Evolutionary conservation across 2,329 filamentous ascomycete species (phyloP).

Genomic region (Thielaviopsis punctulata): DNA sequence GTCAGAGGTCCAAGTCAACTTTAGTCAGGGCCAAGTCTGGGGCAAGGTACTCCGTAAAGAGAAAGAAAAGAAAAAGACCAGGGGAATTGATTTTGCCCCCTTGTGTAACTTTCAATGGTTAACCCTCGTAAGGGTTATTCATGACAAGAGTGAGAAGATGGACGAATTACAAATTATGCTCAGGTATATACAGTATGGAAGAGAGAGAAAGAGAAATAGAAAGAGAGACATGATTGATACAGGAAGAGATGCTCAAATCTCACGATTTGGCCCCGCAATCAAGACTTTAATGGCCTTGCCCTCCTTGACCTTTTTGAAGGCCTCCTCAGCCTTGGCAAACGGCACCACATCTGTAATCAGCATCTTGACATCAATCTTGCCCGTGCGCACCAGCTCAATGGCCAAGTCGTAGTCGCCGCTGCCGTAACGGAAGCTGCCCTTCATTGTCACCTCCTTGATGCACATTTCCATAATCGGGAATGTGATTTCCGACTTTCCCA

Average conservation of each 20-base stretch:
- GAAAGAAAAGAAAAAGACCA: no score
- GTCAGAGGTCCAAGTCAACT: no score
- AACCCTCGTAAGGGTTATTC: no score
- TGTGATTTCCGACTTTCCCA: constrained; percentile 73
- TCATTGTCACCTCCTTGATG: constrained; percentile 72
- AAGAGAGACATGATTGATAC: no score
- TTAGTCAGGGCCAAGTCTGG: no score
- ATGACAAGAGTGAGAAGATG: no score
- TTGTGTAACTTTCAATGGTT: no score
- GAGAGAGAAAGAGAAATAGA: no score
- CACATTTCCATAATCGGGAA: constrained; percentile 89
- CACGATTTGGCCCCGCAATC: constrained; percentile 50
- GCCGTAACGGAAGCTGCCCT: constrained; percentile 80
- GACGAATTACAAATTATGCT: no score
- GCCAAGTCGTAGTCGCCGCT: constrained; percentile 76
- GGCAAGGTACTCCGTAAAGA: no score
- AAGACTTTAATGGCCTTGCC: constrained; percentile 61
- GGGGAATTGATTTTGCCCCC: no score
- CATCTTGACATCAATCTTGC: constrained; percentile 64
- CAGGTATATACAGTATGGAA: no score
- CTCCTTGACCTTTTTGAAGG: constrained; percentile 71
- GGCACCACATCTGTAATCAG: constrained; percentile 62
- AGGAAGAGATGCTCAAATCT: not conserved
- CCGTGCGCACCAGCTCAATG: constrained; percentile 55
- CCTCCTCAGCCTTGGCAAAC: constrained; percentile 69